A percentile compares a stretch with the other conserved stretches of the same genome.
Conservation (phyloP, 2,329 filamentous ascomycete species). For the Blastomyces silverae region DNA sequence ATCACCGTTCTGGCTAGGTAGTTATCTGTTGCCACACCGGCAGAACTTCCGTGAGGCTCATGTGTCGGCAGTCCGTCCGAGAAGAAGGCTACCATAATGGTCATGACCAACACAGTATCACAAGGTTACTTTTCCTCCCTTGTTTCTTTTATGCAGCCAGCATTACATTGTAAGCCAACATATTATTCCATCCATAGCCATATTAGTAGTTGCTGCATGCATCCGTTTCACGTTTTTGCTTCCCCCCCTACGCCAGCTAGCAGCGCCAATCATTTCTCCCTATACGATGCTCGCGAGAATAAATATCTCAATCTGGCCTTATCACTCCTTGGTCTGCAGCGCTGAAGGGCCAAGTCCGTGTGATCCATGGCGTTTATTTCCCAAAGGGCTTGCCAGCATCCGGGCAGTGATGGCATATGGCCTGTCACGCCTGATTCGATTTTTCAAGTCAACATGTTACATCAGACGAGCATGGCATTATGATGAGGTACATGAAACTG, state of each 20-base stretch:
- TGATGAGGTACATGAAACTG: neutral
- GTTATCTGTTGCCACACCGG: neutral
- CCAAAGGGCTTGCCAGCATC: neutral
- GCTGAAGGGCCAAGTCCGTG: neutral
- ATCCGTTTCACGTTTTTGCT: neutral
- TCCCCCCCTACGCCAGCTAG: neutral
- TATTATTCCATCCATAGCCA: neutral
- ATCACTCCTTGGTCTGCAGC: neutral
- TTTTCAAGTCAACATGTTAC: neutral
- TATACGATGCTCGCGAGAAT: neutral
- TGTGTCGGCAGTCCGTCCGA: no score
- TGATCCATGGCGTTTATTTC: neutral
- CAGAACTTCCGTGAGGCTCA: neutral
- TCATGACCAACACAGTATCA: neutral
- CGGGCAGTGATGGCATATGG: no score
- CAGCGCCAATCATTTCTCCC: neutral
- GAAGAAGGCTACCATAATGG: neutral
- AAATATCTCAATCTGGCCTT: constrained; percentile 2
- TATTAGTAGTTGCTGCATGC: neutral
- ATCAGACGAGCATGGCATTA: neutral
- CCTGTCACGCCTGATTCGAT: neutral
- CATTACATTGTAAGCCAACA: neutral
- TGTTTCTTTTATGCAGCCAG: neutral
- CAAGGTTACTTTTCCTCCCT: neutral
- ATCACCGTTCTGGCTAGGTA: no score